These are phyloP conservation scores for Exophiala aquamarina DNA, from an alignment of 2,329 filamentous ascomycete species.

Conservation along the genomic window DNA sequence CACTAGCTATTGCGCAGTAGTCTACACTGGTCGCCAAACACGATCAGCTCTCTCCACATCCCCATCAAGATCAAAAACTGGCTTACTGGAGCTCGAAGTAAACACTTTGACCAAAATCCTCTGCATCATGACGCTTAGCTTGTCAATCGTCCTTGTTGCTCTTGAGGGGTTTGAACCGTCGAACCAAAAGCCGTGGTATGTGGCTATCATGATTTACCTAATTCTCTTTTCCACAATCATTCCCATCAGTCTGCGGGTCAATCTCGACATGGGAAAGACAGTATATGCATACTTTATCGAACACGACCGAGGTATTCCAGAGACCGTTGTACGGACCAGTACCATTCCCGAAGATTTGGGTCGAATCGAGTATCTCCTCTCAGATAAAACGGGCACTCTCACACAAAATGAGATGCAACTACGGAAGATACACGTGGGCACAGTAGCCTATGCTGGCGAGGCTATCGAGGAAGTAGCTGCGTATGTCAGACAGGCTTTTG, in stretches of 20 bases:
- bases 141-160: conserved; percentile 86
- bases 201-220: conserved; percentile 96
- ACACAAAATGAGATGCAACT: conserved; percentile 99
- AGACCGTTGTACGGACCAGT: conserved; percentile 89
- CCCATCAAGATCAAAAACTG: conserved; percentile 88
- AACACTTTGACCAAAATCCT: conserved; percentile 96
- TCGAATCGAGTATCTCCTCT: conserved; percentile 91
- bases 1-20: conserved; percentile 80
- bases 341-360: conserved; percentile 97
- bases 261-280: conserved; percentile 94
- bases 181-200: conserved; percentile 70
- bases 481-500: conserved; percentile 83
- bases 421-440: conserved; percentile 97
- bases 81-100: conserved; percentile 91
- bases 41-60: conserved; percentile 91
- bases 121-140: conserved; percentile 78
- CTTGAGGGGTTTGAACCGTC: conserved; percentile 72
- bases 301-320: conserved; percentile 82
- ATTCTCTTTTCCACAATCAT: conserved; percentile 99
- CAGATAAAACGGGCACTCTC: conserved; percentile 96
- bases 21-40: conserved; percentile 94
- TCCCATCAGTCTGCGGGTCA: conserved; percentile 92
- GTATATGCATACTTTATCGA: conserved; percentile 97
- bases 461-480: conserved; percentile 95
- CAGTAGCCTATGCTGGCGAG: conserved; percentile 96